Evolutionary conservation across 345 rosid genomes (phyloP).

Genomic region (Psidium friedrichsthalianum): DNA sequence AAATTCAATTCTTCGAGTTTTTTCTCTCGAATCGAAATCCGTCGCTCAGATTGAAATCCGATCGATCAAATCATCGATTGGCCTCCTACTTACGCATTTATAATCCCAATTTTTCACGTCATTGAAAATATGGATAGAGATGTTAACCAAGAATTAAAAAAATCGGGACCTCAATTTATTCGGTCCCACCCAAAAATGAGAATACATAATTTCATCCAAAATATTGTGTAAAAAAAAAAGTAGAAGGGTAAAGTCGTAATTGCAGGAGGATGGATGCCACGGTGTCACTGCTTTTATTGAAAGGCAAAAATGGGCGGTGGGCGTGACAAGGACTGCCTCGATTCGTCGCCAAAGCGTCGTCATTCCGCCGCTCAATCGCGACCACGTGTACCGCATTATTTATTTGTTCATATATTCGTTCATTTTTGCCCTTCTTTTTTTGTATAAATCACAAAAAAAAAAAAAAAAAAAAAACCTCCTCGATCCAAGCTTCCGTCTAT

Average conservation of each 20-base stretch:
- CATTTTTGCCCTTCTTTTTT: not conserved
- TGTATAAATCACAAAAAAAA: not conserved
- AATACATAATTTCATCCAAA: not conserved
- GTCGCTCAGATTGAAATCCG: accelerated
- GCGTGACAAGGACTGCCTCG: not conserved
- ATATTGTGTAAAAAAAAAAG: not conserved
- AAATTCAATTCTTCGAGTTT: not conserved
- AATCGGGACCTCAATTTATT: not conserved
- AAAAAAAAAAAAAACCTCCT: not conserved
- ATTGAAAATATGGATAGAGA: accelerated
- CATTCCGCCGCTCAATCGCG: not conserved
- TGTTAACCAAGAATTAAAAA: not conserved
- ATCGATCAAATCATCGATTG: not conserved
- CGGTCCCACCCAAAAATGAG: not conserved
- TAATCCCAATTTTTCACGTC: accelerated
- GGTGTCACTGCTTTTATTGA: not conserved
- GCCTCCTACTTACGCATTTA: accelerated
- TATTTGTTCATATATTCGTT: not conserved
- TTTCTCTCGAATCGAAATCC: not conserved
- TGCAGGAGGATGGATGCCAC: not conserved
- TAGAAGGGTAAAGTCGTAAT: not conserved
- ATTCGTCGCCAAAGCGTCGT: not conserved
- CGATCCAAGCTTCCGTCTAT: not conserved
- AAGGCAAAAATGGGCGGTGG: not conserved
- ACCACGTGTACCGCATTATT: not conserved